Conservation (phyloP, 768 basidiomycete species). For the Boletellus emodensis region DNA sequence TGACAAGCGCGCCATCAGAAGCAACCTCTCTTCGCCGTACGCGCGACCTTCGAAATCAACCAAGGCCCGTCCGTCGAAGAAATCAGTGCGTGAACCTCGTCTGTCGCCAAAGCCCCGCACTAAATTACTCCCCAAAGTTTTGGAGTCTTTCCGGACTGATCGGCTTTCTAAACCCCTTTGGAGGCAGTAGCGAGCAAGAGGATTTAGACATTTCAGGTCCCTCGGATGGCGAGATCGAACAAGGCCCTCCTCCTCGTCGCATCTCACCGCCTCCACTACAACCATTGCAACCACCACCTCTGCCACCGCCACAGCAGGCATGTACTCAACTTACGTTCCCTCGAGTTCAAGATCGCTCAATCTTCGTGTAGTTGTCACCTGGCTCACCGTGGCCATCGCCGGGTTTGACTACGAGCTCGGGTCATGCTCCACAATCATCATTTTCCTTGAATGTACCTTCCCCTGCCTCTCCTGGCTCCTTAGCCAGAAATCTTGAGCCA, state of each 20-base stretch:
- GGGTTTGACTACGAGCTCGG: conserved; percentile 10
- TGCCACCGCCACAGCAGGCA: conserved; percentile 26
- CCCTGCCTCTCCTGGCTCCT: conserved; percentile 17
- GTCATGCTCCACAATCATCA: conserved; percentile 11
- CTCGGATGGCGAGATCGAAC: conserved; percentile 28
- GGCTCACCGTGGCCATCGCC: conserved; percentile 14
- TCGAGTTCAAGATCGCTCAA: conserved; percentile 21
- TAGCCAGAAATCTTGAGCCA: conserved; percentile 44
- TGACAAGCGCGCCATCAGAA: conserved; percentile 38
- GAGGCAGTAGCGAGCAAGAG: conserved; percentile 20
- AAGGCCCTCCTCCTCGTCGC: conserved; percentile 23
- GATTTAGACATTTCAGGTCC: conserved; percentile 16
- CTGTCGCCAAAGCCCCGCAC: background rate
- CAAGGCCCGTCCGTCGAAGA: conserved; percentile 33
- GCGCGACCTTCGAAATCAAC: conserved; percentile 34
- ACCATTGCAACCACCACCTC: conserved; percentile 14
- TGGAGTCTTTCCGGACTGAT: conserved; percentile 55
- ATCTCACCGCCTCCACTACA: conserved; percentile 23
- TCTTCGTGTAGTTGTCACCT: conserved; percentile 22
- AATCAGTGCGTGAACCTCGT: conserved; percentile 40
- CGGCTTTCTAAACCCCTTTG: conserved; percentile 48
- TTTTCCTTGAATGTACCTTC: conserved; percentile 20
- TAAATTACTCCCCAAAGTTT: conserved; percentile 25
- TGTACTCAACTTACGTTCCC: conserved; percentile 18
- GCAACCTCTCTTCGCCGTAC: conserved; percentile 52